Evolutionary conservation across 768 basidiomycete species (phyloP).

Genomic region (Punctularia strigosozonata): DNA sequence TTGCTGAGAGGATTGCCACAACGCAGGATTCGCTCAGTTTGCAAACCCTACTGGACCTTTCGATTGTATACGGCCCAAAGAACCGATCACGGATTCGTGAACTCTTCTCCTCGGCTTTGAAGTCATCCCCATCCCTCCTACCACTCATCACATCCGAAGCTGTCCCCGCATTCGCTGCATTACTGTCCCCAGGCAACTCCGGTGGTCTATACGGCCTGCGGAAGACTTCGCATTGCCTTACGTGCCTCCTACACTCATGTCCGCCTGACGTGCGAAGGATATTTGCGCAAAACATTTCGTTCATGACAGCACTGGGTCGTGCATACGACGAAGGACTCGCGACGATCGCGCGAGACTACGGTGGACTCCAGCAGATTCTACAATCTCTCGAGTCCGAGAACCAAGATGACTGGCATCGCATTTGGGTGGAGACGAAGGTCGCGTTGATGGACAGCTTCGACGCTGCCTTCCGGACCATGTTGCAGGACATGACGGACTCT

Average conservation of each 20-base stretch:
- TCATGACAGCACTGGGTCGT: slow-evolving; percentile 43
- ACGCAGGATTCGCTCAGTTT: slow-evolving; percentile 3
- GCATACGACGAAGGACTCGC: slow-evolving; percentile 51
- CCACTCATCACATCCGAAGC: slow-evolving; percentile 29
- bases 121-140: slow-evolving; percentile 21
- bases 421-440: slow-evolving; percentile 67
- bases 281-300: slow-evolving; percentile 39
- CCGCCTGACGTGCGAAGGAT: slow-evolving; percentile 35
- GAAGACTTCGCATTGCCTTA: slow-evolving; percentile 47
- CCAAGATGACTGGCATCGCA: slow-evolving; percentile 54
- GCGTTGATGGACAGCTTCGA: slow-evolving; percentile 63
- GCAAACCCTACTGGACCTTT: not conserved
- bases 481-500: slow-evolving; percentile 21
- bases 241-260: slow-evolving; percentile 38
- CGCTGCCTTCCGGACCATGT: slow-evolving; percentile 37
- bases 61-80: not conserved
- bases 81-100: slow-evolving; percentile 31
- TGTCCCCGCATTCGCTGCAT: slow-evolving; percentile 40
- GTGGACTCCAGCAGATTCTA: slow-evolving; percentile 28
- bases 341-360: slow-evolving; percentile 46
- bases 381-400: slow-evolving; percentile 8
- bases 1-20: slow-evolving; percentile 43
- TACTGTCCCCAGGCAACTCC: slow-evolving; percentile 29
- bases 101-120: slow-evolving; percentile 29
- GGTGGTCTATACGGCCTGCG: slow-evolving; percentile 52